Evolutionary conservation across 768 basidiomycete genomes (phyloP).

Genomic region (Piloderma croceum): DNA sequence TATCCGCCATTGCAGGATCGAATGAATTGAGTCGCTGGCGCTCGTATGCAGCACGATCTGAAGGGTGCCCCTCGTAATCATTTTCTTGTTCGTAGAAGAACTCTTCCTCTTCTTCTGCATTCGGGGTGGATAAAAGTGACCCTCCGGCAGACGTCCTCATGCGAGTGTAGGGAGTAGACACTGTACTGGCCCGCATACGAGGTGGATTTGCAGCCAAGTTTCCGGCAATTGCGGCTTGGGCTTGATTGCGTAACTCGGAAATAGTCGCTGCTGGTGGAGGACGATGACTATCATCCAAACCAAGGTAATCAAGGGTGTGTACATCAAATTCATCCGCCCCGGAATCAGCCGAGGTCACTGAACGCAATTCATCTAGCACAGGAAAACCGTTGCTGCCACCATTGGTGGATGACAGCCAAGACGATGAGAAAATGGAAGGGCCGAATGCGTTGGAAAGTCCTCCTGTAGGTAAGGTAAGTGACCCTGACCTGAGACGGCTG

Average conservation of each 20-base stretch:
- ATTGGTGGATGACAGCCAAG: slow-evolving; percentile 72
- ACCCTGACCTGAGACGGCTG: slow-evolving; percentile 88
- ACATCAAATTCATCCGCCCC: slow-evolving; percentile 86
- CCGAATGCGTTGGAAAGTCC: slow-evolving; percentile 82
- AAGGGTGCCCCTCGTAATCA: slow-evolving; percentile 38
- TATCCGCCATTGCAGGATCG: slow-evolving; percentile 47
- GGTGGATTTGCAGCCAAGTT: slow-evolving; percentile 70
- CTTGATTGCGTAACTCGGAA: slow-evolving; percentile 82
- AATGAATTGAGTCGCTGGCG: slow-evolving; percentile 61
- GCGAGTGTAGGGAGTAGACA: slow-evolving; percentile 91
- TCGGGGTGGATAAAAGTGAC: slow-evolving; percentile 59
- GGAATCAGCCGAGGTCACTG: slow-evolving; percentile 73
- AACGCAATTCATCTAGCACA: slow-evolving; percentile 75
- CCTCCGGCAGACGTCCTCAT: slow-evolving; percentile 52
- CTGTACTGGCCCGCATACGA: slow-evolving; percentile 82
- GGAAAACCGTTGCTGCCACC: slow-evolving; percentile 52
- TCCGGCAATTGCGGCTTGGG: slow-evolving; percentile 84
- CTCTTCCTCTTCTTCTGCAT: slow-evolving; percentile 69
- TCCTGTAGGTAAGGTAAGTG: slow-evolving; percentile 77
- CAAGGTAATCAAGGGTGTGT: slow-evolving; percentile 94
- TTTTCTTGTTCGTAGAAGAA: slow-evolving; percentile 63
- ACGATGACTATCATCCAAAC: slow-evolving; percentile 75
- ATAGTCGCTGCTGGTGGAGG: slow-evolving; percentile 84
- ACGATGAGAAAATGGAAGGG: slow-evolving; percentile 82
- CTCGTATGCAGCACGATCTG: slow-evolving; percentile 29